These are phyloP conservation scores for Thelonectria discophora DNA, from an alignment of 2,329 filamentous ascomycete species.

Conservation along the genomic window DNA sequence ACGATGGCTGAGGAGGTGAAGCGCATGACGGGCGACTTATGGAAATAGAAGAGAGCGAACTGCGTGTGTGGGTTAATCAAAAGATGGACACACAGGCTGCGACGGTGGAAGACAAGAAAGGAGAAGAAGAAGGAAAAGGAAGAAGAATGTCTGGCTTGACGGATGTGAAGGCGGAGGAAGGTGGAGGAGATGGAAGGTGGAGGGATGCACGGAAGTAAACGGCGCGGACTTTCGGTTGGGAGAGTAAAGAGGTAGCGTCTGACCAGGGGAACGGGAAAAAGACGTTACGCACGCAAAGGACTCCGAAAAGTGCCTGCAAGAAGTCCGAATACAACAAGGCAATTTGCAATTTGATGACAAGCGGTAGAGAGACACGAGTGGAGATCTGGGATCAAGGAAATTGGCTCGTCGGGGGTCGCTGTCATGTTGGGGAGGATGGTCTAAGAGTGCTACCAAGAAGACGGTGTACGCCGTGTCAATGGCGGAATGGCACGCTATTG, in stretches of 20 bases:
- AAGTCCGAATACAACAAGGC: constrained; percentile 22
- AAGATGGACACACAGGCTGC: constrained; percentile 16
- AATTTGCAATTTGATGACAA: constrained; percentile 8
- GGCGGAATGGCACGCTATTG: constrained; percentile 9
- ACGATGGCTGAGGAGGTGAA: constrained; percentile 61
- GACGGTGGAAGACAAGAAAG: constrained; percentile 22
- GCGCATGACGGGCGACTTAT: constrained; percentile 57
- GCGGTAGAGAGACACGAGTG: constrained; percentile 23
- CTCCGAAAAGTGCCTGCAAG: constrained; percentile 9
- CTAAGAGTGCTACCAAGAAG: background rate
- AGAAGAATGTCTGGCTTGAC: constrained; percentile 1
- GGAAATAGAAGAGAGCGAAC: background rate
- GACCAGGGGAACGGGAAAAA: constrained; percentile 4
- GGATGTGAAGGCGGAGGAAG: constrained; percentile 15
- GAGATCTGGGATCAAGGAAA: constrained; percentile 40
- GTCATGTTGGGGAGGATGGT: constrained; percentile 34
- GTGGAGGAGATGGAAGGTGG: constrained; percentile 10
- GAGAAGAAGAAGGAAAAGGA: constrained; percentile 19
- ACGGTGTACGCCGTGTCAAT: background rate
- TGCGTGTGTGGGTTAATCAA: constrained; percentile 16
- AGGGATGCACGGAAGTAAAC: constrained; percentile 12
- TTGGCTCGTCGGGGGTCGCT: constrained; percentile 29
- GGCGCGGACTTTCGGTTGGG: constrained; percentile 19
- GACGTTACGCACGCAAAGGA: constrained; percentile 7
- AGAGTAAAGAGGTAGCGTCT: constrained; percentile 4